These are phyloP conservation scores for Aphanomyces invadans DNA, from an alignment of 352 stramenopile species.

Conservation along the genomic window DNA sequence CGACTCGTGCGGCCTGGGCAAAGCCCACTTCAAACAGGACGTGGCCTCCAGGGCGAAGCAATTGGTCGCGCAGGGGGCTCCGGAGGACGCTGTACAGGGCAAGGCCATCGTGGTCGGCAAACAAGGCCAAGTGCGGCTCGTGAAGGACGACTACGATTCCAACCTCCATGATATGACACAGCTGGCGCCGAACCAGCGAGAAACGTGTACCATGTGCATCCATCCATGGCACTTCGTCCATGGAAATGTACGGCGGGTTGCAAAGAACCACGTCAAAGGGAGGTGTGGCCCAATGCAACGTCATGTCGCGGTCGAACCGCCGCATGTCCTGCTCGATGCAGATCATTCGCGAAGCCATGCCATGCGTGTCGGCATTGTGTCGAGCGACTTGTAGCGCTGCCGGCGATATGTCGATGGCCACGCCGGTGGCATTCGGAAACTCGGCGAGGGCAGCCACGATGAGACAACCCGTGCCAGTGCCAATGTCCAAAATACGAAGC, in stretches of 20 bases:
- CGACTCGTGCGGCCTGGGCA: neutral
- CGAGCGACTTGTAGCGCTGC: constrained; percentile 44
- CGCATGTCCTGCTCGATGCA: constrained; percentile 37
- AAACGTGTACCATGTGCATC: constrained; percentile 13
- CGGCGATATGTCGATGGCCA: constrained; percentile 53
- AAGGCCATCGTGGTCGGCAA: constrained; percentile 33
- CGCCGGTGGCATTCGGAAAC: constrained; percentile 44
- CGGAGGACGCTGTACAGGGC: constrained; percentile 10
- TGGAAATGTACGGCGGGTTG: constrained; percentile 22
- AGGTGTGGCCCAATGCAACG: neutral
- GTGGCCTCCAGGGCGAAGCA: constrained; percentile 7
- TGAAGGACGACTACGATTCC: constrained; percentile 19
- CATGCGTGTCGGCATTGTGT: constrained; percentile 36
- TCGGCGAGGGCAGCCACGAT: constrained; percentile 51
- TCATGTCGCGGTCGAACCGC: neutral
- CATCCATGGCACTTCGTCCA: neutral
- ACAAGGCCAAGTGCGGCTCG: constrained; percentile 66
- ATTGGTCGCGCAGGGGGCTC: neutral
- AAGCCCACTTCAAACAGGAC: constrained; percentile 22
- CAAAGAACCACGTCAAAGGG: constrained; percentile 20
- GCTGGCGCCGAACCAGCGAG: neutral
- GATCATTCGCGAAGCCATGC: constrained; percentile 19
- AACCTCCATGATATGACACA: neutral
- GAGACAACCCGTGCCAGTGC: constrained; percentile 61
- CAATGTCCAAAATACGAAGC: constrained; percentile 57